Evolutionary conservation across 495 filamentous ascomycete species (phyloP).

Genomic region (Apodospora peruviana): DNA sequence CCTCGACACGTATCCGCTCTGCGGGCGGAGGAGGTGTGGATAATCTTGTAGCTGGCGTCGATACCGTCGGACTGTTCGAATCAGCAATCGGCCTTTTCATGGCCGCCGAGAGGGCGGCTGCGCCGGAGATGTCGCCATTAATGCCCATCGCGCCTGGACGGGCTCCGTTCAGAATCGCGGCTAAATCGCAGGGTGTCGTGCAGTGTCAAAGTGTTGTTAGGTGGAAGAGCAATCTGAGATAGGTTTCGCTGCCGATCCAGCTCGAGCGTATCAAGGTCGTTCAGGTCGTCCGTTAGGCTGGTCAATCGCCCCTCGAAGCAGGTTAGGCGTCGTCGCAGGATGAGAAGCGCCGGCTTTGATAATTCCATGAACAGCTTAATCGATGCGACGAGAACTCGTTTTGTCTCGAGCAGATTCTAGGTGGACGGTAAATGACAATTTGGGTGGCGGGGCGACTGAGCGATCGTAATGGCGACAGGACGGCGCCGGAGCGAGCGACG

Average conservation of each 20-base stretch:
- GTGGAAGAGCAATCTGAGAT: too few relatives aligned
- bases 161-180: background rate
- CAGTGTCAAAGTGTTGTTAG: too few relatives aligned
- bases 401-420: background rate
- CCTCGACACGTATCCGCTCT: constrained; percentile 29
- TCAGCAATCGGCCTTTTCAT: constrained; percentile 34
- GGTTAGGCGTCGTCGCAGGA: background rate
- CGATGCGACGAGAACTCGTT: background rate
- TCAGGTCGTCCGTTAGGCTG: too few relatives aligned
- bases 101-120: constrained; percentile 19
- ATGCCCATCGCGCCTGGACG: constrained; percentile 26
- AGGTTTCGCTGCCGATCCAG: too few relatives aligned
- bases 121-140: constrained; percentile 23
- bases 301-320: constrained; percentile 22
- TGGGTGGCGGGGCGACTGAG: constrained; percentile 12
- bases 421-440: constrained; percentile 6
- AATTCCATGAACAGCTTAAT: constrained; percentile 1
- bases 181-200: too few relatives aligned
- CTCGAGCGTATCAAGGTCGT: too few relatives aligned
- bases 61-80: constrained; percentile 20
- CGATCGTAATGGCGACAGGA: background rate
- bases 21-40: constrained; percentile 34
- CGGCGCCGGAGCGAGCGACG: constrained; percentile 2
- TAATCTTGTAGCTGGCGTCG: constrained; percentile 27
- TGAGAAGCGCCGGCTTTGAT: background rate